A percentile compares a stretch with the other conserved stretches of the same genome.
Evolutionary conservation across 805 yeast species (phyloP).

Genomic region (Yarrowia sp.): DNA sequence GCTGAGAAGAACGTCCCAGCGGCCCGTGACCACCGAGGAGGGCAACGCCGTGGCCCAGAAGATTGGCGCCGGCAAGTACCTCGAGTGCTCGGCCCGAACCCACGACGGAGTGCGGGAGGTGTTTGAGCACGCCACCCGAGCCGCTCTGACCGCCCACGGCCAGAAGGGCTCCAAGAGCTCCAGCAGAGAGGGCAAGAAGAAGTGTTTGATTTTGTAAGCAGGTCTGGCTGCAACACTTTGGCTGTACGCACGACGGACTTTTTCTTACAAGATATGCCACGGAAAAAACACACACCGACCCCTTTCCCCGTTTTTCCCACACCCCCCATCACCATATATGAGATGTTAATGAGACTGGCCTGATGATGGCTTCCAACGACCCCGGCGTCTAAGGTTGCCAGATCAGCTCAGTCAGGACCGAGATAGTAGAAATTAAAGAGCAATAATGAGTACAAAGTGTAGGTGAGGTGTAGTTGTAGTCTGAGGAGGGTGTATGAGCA

Average conservation of each 20-base stretch:
- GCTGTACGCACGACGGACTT: constrained; percentile 16
- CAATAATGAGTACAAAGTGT: constrained; percentile 23
- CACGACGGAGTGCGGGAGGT: constrained; percentile 93
- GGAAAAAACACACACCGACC: too few species aligned
- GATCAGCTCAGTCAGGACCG: constrained; percentile 30
- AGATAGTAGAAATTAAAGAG: constrained; percentile 37
- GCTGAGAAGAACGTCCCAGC: constrained; percentile 74
- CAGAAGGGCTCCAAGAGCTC: constrained; percentile 55
- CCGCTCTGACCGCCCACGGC: constrained; percentile 63
- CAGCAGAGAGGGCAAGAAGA: constrained; percentile 55
- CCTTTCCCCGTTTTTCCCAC: background rate
- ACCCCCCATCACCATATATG: constrained; percentile 7
- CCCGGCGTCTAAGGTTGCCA: background rate
- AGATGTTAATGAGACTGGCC: constrained; percentile 26
- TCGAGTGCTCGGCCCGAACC: constrained; percentile 92
- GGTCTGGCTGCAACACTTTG: constrained; percentile 3
- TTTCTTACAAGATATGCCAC: background rate
- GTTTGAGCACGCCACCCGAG: constrained; percentile 90
- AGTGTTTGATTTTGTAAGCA: constrained; percentile 70
- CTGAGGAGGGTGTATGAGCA: too few species aligned
- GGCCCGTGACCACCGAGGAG: constrained; percentile 81
- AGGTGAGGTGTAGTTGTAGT: background rate
- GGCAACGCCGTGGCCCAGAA: constrained; percentile 88
- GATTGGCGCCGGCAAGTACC: constrained; percentile 84
- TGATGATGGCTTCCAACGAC: background rate